Evolutionary conservation across 768 basidiomycete species (phyloP), one percentile per base, ranked within the genome.

Genomic region (Mycena sanguinolenta): DNA sequence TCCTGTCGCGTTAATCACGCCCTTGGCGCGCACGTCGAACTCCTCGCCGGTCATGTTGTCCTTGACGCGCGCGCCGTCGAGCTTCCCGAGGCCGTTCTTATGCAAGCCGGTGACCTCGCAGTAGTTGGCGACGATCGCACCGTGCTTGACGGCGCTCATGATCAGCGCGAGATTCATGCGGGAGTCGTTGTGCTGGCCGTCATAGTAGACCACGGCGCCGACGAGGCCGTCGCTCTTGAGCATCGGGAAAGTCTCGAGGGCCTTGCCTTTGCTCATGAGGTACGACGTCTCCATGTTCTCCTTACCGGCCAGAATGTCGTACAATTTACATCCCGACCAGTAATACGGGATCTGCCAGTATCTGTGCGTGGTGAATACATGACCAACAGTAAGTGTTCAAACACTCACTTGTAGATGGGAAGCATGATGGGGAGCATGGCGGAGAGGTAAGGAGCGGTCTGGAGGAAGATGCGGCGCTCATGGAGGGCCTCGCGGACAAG

Each of bases 341-440:
- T 98, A 98, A 82, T 99, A 99, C 0, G 97, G 97, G 17, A 98
- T 87, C 77, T 98, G 96, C 96, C 97, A 99, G 80, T 95, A 97
- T 70, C 92, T 93, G 61, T 10, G 34, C n/a, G 34, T 30, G 36
- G 54, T 76, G 32, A 76, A 69, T 53, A 58, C 10, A 69, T 34
- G 14, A n/a, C 23, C 38, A n/a, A 62, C 21, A 17, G 28, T 25
- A 23, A 63, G 61, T 58, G 2, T 14, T 28, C 30, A 49, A 46
- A 53, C 23, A 77, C 88, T 34, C 68, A 94, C 90, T 95, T 97
- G 88, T 99, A 98, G 58, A 99, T 89, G 8, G 97, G 97, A 19
- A 99, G 84, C 91, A 99, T 97, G 81, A 99, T 98, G 2, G 97
- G 98, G 38, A 99, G 87, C 92, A 97, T 96, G 70, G 87, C 85